Percentiles rank a stretch among this genome's conserved stretches.
Evolutionary conservation across 2,329 filamentous ascomycete species (phyloP).

Genomic region (Fusarium continuum): DNA sequence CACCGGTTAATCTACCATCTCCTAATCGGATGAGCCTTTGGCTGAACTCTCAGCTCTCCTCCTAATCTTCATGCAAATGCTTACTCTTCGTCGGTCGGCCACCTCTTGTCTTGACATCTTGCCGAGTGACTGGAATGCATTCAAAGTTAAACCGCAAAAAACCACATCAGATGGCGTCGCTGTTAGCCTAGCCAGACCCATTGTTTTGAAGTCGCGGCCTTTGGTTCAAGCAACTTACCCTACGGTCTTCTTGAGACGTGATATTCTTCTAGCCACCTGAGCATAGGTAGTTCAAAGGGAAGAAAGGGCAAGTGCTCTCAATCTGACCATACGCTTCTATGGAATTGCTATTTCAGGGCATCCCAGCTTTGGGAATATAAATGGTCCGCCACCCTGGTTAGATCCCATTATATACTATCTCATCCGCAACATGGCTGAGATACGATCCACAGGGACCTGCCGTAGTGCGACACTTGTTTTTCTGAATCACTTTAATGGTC

Average conservation of each 20-base stretch:
- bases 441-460: not conserved
- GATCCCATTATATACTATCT: not conserved
- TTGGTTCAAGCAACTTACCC: not conserved
- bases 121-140: slow-evolving; percentile 25
- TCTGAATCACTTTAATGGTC: slow-evolving; percentile 10
- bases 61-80: no score
- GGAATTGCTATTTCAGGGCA: not conserved
- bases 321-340: not conserved
- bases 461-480: not conserved
- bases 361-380: not conserved
- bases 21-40: no score
- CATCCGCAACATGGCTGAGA: not conserved
- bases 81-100: no score
- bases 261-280: not conserved
- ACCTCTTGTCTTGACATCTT: no score
- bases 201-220: no score
- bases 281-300: not conserved
- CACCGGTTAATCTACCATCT: no score
- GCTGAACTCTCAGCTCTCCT: no score
- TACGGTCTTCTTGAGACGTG: not conserved
- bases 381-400: not conserved
- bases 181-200: not conserved
- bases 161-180: not conserved
- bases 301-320: not conserved
- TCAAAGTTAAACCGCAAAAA: not conserved